Evolutionary conservation across 768 basidiomycete genomes (phyloP).

Genomic region (Hypholoma fasciculare): DNA sequence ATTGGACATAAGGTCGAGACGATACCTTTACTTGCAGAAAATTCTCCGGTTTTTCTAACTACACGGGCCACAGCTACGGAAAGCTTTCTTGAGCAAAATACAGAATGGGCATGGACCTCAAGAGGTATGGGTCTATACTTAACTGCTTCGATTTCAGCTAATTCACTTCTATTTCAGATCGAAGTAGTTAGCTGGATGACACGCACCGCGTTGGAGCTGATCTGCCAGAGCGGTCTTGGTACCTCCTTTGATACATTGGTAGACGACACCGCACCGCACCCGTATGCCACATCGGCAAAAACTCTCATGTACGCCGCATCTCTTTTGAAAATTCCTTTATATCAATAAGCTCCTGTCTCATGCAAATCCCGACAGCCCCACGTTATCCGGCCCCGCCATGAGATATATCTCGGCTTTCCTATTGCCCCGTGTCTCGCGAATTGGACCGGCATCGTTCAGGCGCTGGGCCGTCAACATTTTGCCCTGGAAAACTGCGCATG

Average conservation of each 20-base stretch:
- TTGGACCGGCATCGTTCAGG: slow-evolving; percentile 23
- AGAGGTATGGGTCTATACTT: slow-evolving; percentile 3
- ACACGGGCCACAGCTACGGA: slow-evolving; percentile 21
- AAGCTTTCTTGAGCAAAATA: slow-evolving; percentile 22
- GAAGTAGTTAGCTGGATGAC: slow-evolving; percentile 22
- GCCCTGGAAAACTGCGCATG: slow-evolving; percentile 29
- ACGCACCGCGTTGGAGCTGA: slow-evolving; percentile 46
- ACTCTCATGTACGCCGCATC: slow-evolving; percentile 25
- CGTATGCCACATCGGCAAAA: slow-evolving; percentile 32
- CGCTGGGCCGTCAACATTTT: slow-evolving; percentile 31
- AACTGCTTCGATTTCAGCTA: background rate
- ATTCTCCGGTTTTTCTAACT: background rate
- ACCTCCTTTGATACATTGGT: slow-evolving; percentile 41
- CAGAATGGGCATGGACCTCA: slow-evolving; percentile 14
- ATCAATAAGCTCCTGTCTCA: background rate
- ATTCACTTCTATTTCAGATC: slow-evolving; percentile 2
- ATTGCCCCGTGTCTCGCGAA: background rate
- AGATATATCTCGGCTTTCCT: slow-evolving; percentile 16
- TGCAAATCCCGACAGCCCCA: slow-evolving; percentile 11
- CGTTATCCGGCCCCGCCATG: slow-evolving; percentile 12
- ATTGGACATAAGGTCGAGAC: slow-evolving; percentile 29
- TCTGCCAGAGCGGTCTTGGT: slow-evolving; percentile 49
- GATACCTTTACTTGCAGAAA: no score
- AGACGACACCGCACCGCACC: slow-evolving; percentile 28
- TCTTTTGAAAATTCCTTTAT: background rate